phyloP scores from a whole-genome alignment of 2,329 filamentous ascomycete species.

The Dactylonectria macrodidyma region DNA sequence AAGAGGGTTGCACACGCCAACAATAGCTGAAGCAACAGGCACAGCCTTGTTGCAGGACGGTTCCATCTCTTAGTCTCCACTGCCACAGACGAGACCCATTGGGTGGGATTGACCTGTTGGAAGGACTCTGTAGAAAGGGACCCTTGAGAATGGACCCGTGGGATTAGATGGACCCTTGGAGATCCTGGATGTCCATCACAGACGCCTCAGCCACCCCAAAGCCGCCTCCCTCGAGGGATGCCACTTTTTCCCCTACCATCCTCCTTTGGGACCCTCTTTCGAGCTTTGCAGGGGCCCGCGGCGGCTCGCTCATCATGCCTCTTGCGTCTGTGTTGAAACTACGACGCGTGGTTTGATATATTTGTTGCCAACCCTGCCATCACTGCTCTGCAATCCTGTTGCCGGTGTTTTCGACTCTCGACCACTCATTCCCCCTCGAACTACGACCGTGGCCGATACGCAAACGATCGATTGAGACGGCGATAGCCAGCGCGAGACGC shows the following conservation, averaged over 20 bases:
- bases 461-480: background rate
- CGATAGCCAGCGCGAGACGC: background rate
- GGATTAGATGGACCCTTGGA: background rate
- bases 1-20: too few relatives aligned
- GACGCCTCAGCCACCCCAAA: slow-evolving; percentile 3
- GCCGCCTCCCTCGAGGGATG: background rate
- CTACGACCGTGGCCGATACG: background rate
- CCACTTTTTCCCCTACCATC: background rate
- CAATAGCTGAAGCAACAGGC: too few relatives aligned
- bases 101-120: too few relatives aligned
- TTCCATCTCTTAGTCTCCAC: too few relatives aligned
- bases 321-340: background rate
- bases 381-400: background rate
- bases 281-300: background rate
- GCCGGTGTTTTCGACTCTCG: background rate
- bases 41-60: too few relatives aligned
- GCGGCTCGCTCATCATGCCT: background rate
- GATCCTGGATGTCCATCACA: background rate
- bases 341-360: slow-evolving; percentile 1
- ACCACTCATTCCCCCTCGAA: background rate
- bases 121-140: too few relatives aligned
- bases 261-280: slow-evolving; percentile 1
- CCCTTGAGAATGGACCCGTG: too few relatives aligned
- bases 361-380: background rate
- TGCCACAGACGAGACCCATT: too few relatives aligned